phyloP scores from a whole-genome alignment of 495 filamentous ascomycete genomes.

The Collariella sp. region DNA sequence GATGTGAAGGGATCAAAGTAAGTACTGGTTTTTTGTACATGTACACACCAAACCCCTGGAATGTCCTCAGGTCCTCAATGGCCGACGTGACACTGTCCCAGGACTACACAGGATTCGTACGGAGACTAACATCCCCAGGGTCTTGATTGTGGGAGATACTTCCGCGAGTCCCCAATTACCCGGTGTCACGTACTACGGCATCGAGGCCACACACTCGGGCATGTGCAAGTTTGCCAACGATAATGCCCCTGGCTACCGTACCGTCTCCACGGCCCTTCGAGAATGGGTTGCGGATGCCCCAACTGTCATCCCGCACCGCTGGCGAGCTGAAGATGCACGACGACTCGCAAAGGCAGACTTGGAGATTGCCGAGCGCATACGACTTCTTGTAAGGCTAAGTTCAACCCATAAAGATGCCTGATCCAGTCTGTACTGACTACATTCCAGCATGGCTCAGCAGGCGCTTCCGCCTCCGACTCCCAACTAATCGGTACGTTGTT shows the following conservation, averaged over 20 bases:
- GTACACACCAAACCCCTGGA: no score
- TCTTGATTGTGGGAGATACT: slow-evolving; percentile 59
- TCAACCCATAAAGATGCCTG: background rate
- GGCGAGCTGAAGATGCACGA: slow-evolving; percentile 54
- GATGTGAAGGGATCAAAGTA: slow-evolving; percentile 52
- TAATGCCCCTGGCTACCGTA: slow-evolving; percentile 63
- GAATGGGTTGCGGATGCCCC: slow-evolving; percentile 59
- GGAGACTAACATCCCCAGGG: slow-evolving; percentile 14
- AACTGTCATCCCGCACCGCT: slow-evolving; percentile 48
- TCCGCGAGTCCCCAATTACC: slow-evolving; percentile 69
- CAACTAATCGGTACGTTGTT: slow-evolving; percentile 21
- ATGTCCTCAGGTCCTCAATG: no score
- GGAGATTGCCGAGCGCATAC: slow-evolving; percentile 36
- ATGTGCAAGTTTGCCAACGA: slow-evolving; percentile 82
- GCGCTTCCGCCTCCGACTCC: slow-evolving; percentile 3
- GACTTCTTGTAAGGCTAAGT: slow-evolving; percentile 35
- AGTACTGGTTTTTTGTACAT: no score
- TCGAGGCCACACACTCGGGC: slow-evolving; percentile 73
- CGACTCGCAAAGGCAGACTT: slow-evolving; percentile 36
- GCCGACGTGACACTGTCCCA: background rate
- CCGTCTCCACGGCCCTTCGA: slow-evolving; percentile 60
- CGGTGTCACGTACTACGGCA: slow-evolving; percentile 66
- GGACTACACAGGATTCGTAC: background rate
- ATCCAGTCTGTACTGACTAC: background rate
- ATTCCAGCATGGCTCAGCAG: slow-evolving; percentile 3